Evolutionary conservation across 2,329 filamentous ascomycete species (phyloP).

Genomic region (Fusarium sulawesiense): DNA sequence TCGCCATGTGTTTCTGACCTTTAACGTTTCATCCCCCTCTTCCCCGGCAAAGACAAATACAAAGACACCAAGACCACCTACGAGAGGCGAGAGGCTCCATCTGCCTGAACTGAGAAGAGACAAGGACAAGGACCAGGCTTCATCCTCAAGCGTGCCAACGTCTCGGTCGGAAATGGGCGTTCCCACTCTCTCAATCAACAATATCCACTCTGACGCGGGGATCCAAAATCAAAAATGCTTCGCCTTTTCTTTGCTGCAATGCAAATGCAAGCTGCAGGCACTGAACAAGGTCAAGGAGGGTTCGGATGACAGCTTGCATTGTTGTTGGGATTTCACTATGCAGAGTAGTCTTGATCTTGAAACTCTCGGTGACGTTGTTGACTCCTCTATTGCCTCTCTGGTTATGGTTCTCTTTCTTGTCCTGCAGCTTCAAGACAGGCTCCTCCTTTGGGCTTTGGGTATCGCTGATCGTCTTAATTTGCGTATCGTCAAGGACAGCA

Average conservation of each 20-base stretch:
- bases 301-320: constrained; percentile 10
- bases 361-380: neutral
- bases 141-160: constrained; percentile 29
- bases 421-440: neutral
- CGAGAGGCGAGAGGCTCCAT: neutral
- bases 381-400: neutral
- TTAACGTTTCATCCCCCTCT: constrained; percentile 38
- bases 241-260: neutral
- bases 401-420: neutral
- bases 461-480: neutral
- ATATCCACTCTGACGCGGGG: constrained; percentile 37
- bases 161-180: constrained; percentile 28
- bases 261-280: constrained; percentile 23
- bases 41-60: constrained; percentile 32
- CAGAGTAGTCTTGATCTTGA: neutral
- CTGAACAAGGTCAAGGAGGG: constrained; percentile 3
- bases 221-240: constrained; percentile 21
- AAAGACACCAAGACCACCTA: neutral
- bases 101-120: neutral
- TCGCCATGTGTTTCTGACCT: constrained; percentile 27
- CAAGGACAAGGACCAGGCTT: constrained; percentile 32
- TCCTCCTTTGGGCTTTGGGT: neutral
- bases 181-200: constrained; percentile 35
- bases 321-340: neutral
- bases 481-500: neutral